Base-by-base conservation (phyloP, 192 early-diverging fungal species). In the Mortierella alpina region DNA sequence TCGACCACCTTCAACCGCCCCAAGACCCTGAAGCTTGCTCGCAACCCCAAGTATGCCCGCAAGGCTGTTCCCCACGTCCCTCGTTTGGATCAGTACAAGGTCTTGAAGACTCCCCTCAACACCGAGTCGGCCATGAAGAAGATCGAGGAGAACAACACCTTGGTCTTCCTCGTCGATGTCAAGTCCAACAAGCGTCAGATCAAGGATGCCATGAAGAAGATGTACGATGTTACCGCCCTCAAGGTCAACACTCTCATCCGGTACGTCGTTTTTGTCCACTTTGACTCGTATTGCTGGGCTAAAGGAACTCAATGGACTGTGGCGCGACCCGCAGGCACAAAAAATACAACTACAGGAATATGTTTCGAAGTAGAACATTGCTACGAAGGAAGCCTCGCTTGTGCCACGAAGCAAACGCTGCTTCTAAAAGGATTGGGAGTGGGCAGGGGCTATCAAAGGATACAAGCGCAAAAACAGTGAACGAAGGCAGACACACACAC, bases 51-150 rank as follows among this genome's bases (percentile, higher is more conserved):
- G 93, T 98, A 98, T 91, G 84, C 90, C 60, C 94, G 97, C 87
- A 92, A 93, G 89, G 94, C 97, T 23, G 87, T 95, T 55, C 89
- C 93, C 73, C 91, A 92, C 73, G 80, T 83, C 45, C 91, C 95
- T 70, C 86, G 87, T 63, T 88, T 98, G 73, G 97, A 98, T 86
- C 90, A 95, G 84, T 96, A 94, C 92, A 92, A 87, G 82, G 86
- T 98, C 82, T 85, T 99, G 66, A 90, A 89, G 83, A 91, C 93
- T 85, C 98, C 98, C 49, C 87, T 99, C 64, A 97, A 95, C 91
- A 97, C 96, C 70, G 98, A 99, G 90, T 92, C 94, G 48, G 96
- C 98, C 87, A 98, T 98, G 96, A 99, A 99, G 93, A 97, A 96
- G 92, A 97, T 99, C 76, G 98, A 99, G 92, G 95, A 98, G 75